phyloP scores from a whole-genome alignment of 2,329 filamentous ascomycete genomes.

The Sphaceloma murrayae region DNA sequence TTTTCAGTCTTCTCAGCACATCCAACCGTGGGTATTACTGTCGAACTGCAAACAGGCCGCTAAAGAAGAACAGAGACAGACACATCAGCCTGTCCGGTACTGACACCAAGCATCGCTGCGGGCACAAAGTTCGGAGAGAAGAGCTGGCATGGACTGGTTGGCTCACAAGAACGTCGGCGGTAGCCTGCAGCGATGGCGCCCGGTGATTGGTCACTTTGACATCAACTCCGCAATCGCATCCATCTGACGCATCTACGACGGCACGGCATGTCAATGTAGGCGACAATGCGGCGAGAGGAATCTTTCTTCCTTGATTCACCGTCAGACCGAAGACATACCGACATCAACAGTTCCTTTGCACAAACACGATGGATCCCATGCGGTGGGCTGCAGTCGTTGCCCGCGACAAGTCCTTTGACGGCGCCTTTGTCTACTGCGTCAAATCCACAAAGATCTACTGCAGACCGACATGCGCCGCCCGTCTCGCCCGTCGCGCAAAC shows the following conservation, averaged over 20 bases:
- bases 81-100: no score
- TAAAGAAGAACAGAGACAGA: no score
- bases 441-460: constrained; percentile 51
- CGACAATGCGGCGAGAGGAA: no score
- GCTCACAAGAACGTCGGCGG: not conserved
- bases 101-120: no score
- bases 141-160: no score
- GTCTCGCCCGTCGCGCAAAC: constrained; percentile 49
- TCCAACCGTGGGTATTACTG: no score
- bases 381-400: constrained; percentile 12
- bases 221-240: not conserved
- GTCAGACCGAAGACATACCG: no score
- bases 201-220: constrained; percentile 10
- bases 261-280: not conserved
- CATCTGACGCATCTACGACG: not conserved
- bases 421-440: constrained; percentile 47
- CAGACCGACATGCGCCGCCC: constrained; percentile 50
- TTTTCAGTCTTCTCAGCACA: no score
- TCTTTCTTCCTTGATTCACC: no score
- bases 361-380: constrained; percentile 9
- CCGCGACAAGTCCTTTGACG: constrained; percentile 8
- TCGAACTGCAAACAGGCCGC: no score
- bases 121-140: no score
- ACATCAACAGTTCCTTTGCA: constrained; percentile 4
- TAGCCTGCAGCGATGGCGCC: not conserved